Evolutionary conservation across 371 early-diverging fungal genomes (phyloP).

Genomic region (Choanephora cucurbitarum): DNA sequence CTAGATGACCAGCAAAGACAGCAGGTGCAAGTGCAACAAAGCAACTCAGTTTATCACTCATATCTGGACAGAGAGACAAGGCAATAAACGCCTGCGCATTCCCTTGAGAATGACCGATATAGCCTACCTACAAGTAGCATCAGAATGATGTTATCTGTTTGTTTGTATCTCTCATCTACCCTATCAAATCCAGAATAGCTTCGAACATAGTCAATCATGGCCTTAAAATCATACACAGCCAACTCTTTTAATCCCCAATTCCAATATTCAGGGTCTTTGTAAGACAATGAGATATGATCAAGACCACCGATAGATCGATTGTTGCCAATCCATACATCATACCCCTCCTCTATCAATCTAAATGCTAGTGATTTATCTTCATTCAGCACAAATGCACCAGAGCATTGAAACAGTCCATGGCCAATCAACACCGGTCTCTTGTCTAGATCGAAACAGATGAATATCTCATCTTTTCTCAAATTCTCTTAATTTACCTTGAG

Average conservation of each 20-base stretch:
- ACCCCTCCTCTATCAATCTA: conserved; percentile 49
- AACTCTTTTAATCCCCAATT: conserved; percentile 59
- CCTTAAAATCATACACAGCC: conserved; percentile 48
- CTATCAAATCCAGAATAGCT: conserved; percentile 19
- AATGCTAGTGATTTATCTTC: conserved; percentile 57
- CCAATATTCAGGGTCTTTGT: conserved; percentile 52
- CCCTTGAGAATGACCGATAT: conserved; percentile 64
- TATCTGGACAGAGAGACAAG: conserved; percentile 40
- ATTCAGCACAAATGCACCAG: conserved; percentile 57
- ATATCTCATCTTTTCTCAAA: too few relatives aligned
- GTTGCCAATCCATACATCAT: conserved; percentile 60
- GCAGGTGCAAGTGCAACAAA: conserved; percentile 64
- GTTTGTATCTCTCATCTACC: conserved; percentile 13
- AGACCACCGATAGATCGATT: conserved; percentile 34
- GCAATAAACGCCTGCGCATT: conserved; percentile 60
- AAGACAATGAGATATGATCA: conserved; percentile 30
- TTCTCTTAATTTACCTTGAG: conserved; percentile 19
- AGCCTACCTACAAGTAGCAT: conserved; percentile 36
- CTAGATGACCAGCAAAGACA: conserved; percentile 51
- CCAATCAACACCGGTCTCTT: conserved; percentile 52
- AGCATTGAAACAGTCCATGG: conserved; percentile 66
- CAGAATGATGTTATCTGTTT: not conserved
- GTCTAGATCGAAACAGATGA: too few relatives aligned
- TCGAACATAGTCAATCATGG: conserved; percentile 47
- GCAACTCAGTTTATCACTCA: conserved; percentile 44